phyloP scores from a whole-genome alignment of 2,329 filamentous ascomycete genomes.

The Lasiodiplodia hormozganensis region DNA sequence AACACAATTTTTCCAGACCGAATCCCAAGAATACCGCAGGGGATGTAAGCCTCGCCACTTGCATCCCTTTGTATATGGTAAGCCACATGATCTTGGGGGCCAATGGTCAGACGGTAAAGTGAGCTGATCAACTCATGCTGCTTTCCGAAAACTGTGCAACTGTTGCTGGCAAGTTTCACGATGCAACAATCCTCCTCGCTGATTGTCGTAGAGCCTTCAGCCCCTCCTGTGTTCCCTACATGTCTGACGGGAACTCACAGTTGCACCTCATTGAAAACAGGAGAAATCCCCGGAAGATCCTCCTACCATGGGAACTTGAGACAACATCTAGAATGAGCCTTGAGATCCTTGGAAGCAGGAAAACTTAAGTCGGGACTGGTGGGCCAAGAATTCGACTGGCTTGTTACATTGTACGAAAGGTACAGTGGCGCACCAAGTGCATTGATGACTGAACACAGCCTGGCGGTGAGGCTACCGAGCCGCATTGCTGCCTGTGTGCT shows the following conservation, averaged over 20 bases:
- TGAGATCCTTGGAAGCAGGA: too few relatives aligned
- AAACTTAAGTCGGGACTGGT: too few relatives aligned
- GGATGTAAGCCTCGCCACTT: not conserved
- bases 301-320: too few relatives aligned
- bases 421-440: too few relatives aligned
- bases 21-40: not conserved
- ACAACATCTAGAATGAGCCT: too few relatives aligned
- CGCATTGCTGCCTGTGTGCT: not conserved
- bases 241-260: conserved; percentile 48
- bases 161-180: not conserved
- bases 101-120: not conserved
- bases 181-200: not conserved
- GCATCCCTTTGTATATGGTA: not conserved
- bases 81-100: not conserved
- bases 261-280: conserved; percentile 32
- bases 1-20: too few relatives aligned
- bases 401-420: too few relatives aligned
- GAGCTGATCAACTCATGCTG: not conserved
- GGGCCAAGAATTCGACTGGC: too few relatives aligned
- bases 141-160: not conserved
- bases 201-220: not conserved
- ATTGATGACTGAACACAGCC: too few relatives aligned
- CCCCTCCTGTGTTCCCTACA: not conserved
- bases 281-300: too few relatives aligned
- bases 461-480: not conserved